These are phyloP conservation scores for Hymenoscyphus fructigenus DNA, from an alignment of 2,329 filamentous ascomycete species.

Conservation along the genomic window DNA sequence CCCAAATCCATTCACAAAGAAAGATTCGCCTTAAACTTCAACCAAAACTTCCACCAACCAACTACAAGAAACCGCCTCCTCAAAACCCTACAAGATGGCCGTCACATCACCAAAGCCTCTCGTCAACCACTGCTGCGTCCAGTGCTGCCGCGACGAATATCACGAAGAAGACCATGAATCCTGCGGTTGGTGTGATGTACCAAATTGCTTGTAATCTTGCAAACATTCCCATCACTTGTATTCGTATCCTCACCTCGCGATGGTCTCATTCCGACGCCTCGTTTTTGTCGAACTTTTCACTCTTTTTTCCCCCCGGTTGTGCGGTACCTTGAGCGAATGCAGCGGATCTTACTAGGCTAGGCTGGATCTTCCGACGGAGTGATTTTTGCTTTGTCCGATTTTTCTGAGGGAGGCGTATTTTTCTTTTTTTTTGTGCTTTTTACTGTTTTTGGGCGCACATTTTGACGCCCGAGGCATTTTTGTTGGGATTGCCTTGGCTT, in stretches of 20 bases:
- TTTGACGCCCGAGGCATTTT: too few species aligned
- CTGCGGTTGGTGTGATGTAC: slow-evolving; percentile 47
- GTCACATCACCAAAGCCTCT: slow-evolving; percentile 45
- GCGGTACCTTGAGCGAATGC: too few species aligned
- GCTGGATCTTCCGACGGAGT: neutral
- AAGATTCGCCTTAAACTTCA: neutral
- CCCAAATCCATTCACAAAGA: neutral
- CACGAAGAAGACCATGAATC: slow-evolving; percentile 49
- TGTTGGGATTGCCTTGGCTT: neutral
- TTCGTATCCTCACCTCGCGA: too few species aligned
- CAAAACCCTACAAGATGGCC: slow-evolving; percentile 38
- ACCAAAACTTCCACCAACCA: neutral
- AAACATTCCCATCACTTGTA: too few species aligned
- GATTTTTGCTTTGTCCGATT: neutral
- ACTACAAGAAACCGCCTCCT: neutral
- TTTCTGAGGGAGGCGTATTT: neutral
- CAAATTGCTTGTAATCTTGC: slow-evolving; percentile 38
- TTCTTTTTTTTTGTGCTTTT: neutral
- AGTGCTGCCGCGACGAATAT: slow-evolving; percentile 51
- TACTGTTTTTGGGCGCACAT: neutral
- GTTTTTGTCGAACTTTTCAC: too few species aligned
- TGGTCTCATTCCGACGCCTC: too few species aligned
- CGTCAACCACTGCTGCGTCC: slow-evolving; percentile 51
- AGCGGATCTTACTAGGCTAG: too few species aligned
- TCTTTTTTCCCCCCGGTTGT: too few species aligned